A percentile compares a stretch with the other conserved stretches of the same genome.
Conservation (phyloP, 169 alveolate genomes). For the Cryptosporidium muris region DNA sequence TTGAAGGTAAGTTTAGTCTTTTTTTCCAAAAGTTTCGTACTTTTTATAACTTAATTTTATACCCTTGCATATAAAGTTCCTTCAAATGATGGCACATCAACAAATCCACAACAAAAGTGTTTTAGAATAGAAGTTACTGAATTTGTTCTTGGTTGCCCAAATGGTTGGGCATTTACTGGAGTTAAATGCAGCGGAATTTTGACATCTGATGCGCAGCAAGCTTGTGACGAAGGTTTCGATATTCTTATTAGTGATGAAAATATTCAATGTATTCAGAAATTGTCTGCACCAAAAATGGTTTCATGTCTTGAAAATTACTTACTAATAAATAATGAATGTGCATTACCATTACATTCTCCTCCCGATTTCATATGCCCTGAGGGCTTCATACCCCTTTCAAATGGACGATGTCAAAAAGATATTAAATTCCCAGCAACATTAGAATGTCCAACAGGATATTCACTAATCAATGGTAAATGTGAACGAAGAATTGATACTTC, state of each 20-base stretch:
- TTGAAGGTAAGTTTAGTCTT: slow-evolving; percentile 47
- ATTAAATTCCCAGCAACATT: slow-evolving; percentile 65
- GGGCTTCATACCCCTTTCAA: slow-evolving; percentile 38
- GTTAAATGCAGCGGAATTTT: slow-evolving; percentile 54
- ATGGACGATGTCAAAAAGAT: slow-evolving; percentile 66
- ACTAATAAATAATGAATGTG: slow-evolving; percentile 58
- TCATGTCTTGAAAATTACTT: slow-evolving; percentile 64
- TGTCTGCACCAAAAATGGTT: slow-evolving; percentile 53
- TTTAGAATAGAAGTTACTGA: slow-evolving; percentile 66
- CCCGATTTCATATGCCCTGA: slow-evolving; percentile 69
- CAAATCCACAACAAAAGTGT: slow-evolving; percentile 63
- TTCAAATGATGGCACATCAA: slow-evolving; percentile 51
- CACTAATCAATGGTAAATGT: slow-evolving; percentile 32
- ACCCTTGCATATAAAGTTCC: slow-evolving; percentile 11
- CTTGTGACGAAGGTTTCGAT: slow-evolving; percentile 65
- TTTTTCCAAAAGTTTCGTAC: neutral
- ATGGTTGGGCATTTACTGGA: slow-evolving; percentile 71
- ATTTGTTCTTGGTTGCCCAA: slow-evolving; percentile 66
- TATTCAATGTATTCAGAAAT: slow-evolving; percentile 46
- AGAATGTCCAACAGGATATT: slow-evolving; percentile 62
- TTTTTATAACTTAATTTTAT: neutral
- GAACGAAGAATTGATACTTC: slow-evolving; percentile 52
- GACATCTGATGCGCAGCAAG: slow-evolving; percentile 64
- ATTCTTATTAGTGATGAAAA: slow-evolving; percentile 37
- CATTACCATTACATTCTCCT: slow-evolving; percentile 57